Base-by-base conservation (phyloP, 768 basidiomycete species). In the Russula virescens region DNA sequence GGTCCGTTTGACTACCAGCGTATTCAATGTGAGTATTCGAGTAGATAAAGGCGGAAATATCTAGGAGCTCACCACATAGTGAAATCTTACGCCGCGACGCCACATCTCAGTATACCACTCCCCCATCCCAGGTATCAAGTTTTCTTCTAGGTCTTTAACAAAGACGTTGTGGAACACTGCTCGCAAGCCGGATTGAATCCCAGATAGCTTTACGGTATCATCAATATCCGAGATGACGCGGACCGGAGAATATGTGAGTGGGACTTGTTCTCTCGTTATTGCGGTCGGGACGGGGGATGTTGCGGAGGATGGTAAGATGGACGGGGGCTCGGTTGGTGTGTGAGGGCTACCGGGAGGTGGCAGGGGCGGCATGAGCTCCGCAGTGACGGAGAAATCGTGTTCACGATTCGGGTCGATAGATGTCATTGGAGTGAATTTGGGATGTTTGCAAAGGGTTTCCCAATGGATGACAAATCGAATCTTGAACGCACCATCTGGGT, bases 201-300 rank as follows among this genome's bases (percentile, higher is more conserved):
- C 85, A 0, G 93, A 87, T 26, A 80, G 70, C 70, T 95, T 95
- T 60, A 97, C 80, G 0, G 95, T 98, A 73, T 98, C 95, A 70
- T 98, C 95, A 47, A 98, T 88, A 68, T 98, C 95, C 9, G 93
- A 95, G 16, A 98, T 87, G 58, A 96, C 82, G 19, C 91, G 85
- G 16, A 95, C 73, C 2, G 81, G 80, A 2, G 82, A 81, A 68
- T 85, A 76, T 0, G 87, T 82, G 40, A 92, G 78, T 25, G 76
- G 73, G 5, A 77, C 63, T 1, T 64, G 53, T 13, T 75, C 68
- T 5, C 66, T 53, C 2, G 72, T 50, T 1, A 59, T 63, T 10
- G 69, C 64, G 16, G 69, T 69, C 3, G 68, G 68, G 7, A 56
- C 6, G 0, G 26, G 18, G 18, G 40, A 31, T 4, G 51, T 25